Percentiles rank a stretch among this genome's conserved stretches.
These are phyloP conservation scores for Bryum argenteum DNA, from an alignment of 225 moss, liverwort and hornwort species.

Conservation along the genomic window DNA sequence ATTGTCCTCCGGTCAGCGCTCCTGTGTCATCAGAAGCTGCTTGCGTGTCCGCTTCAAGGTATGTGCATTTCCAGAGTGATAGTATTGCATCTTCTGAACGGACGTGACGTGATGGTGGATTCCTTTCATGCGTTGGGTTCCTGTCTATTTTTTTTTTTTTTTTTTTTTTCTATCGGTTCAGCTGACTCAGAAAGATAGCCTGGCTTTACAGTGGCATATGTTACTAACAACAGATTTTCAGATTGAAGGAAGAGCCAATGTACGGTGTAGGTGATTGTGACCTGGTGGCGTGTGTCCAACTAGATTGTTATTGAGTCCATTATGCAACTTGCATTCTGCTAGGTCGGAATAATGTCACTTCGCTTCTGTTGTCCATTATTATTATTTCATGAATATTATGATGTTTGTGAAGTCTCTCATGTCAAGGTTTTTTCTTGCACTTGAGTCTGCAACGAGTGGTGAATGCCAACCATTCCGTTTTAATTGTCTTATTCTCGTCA, in stretches of 20 bases:
- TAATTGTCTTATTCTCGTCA: no score
- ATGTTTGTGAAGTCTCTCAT: no score
- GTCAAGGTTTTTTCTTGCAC: no score
- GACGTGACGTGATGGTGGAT: conserved; percentile 15
- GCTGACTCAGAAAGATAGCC: conserved; percentile 7
- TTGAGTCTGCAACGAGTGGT: no score
- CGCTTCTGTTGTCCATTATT: no score
- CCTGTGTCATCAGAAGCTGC: conserved; percentile 32
- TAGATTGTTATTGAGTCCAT: conserved; percentile 23
- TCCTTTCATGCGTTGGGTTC: conserved; percentile 20
- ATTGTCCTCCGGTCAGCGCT: conserved; percentile 26
- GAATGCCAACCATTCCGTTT: no score
- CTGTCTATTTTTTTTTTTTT: conserved; percentile 9
- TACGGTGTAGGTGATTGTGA: conserved; percentile 32
- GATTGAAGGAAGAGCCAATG: conserved; percentile 39
- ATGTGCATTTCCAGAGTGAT: conserved; percentile 37
- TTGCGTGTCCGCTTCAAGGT: conserved; percentile 40
- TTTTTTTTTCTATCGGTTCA: conserved; percentile 3
- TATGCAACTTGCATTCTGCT: conserved; percentile 19
- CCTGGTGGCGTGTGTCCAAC: conserved; percentile 28
- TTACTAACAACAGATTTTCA: conserved; percentile 52
- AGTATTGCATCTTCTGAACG: conserved; percentile 27
- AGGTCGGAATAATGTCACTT: no score
- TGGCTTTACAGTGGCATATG: conserved; percentile 31
- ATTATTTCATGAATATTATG: no score